Evolutionary conservation across 306 rosid genomes (phyloP).

Genomic region (Pueraria montana): DNA sequence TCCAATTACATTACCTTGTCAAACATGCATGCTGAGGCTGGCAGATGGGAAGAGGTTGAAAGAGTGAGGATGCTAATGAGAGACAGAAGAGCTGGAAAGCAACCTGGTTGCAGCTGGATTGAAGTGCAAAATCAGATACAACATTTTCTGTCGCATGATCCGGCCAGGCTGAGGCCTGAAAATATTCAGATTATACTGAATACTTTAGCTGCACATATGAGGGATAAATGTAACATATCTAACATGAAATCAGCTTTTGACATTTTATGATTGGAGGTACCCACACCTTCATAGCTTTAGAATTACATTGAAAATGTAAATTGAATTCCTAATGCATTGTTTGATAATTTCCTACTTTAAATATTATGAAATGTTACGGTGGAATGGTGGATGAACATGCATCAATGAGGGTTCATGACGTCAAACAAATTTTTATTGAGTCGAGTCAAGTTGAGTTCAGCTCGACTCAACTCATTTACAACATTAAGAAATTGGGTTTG

Average conservation of each 20-base stretch:
- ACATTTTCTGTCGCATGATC: constrained; percentile 67
- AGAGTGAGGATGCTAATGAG: constrained; percentile 69
- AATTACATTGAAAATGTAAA: constrained; percentile 10
- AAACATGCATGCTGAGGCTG: constrained; percentile 81
- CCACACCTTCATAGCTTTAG: constrained; percentile 9
- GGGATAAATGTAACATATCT: constrained; percentile 45
- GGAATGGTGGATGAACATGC: constrained; percentile 18
- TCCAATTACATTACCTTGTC: constrained; percentile 84
- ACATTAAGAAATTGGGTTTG: no score
- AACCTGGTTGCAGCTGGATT: constrained; percentile 87
- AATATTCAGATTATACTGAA: constrained; percentile 54
- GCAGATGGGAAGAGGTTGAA: constrained; percentile 80
- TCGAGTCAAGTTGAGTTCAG: no score
- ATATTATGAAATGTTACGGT: constrained; percentile 6
- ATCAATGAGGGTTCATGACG: neutral
- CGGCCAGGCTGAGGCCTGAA: constrained; percentile 55
- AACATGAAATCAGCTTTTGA: constrained; percentile 50
- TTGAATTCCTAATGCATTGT: neutral
- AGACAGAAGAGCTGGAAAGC: constrained; percentile 69
- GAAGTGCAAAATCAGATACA: constrained; percentile 67
- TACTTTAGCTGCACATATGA: constrained; percentile 65
- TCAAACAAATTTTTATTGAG: no score
- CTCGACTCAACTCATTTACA: no score
- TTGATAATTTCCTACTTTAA: constrained; percentile 19
- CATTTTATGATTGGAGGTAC: constrained; percentile 46